Evolutionary conservation across 495 filamentous ascomycete genomes (phyloP), one percentile per base, ranked within the genome.

Genomic region (Neurospora terricola): DNA sequence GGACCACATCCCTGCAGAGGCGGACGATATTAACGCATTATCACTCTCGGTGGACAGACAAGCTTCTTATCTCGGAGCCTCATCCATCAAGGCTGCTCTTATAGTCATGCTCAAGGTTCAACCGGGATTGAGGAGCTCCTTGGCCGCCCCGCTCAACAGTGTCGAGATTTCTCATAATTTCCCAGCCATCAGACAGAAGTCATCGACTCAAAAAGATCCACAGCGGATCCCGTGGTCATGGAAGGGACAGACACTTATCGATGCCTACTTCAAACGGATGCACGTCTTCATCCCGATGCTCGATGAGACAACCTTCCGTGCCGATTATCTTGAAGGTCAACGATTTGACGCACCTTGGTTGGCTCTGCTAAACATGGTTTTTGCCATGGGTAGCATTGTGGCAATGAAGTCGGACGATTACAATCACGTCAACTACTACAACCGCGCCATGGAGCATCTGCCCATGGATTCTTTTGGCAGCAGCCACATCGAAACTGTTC

Each of bases 101-200:
- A 91, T 93, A 81, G 92, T 94, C 70, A 94, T 95, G 81, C 87
- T 93, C 73, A 91, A 90, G 83, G 87, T 92, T 39, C 90, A 91
- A 71, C 92, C 92, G 5, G 86, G 85, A 30, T 85, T 90, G 27
- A 79, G 87, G 40, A 83, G 85, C 21, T 89, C 88, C 18, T 88
- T 93, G 70, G 81, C 87, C 30, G 82, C 85, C 73, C 79, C 85
- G 27, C 77, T 86, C 70, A 83, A 82, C 79, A 82, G 80, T 76
- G 81, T 84, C 75, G 83, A 83, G 74, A 82, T 82, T 81, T 79
- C 81, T 38, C 75, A 84, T 81, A 84, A 84, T 74, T 80, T 84
- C 72, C 84, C 86, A 18, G 80, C 83, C 75, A 82, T 85, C 79
- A 75, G 86, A 54, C 82, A 88, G 76, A 81, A 84, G 78, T 74